Conservation (phyloP, 768 basidiomycete genomes). For the Filobasidium wieringae region DNA sequence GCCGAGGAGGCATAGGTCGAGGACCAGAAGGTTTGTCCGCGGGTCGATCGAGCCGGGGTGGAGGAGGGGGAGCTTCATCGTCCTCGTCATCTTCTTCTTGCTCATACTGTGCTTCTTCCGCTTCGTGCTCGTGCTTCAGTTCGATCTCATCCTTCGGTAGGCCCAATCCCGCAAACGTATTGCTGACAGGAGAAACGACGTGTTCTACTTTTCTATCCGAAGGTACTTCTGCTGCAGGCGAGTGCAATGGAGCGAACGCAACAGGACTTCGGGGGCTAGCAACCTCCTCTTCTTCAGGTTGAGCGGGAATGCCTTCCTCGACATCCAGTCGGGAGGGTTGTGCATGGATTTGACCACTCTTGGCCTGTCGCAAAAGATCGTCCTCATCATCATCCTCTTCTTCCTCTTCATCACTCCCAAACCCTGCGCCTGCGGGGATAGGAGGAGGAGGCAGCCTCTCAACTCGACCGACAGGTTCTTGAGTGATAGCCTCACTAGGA, state of each 20-base stretch:
- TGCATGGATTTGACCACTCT: constrained; percentile 13
- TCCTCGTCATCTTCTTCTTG: constrained; percentile 17
- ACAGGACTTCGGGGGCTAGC: not conserved
- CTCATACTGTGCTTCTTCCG: not conserved
- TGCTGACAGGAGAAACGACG: not conserved
- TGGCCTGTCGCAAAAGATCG: constrained; percentile 18
- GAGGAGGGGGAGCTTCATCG: constrained; percentile 23
- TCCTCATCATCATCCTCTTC: constrained; percentile 25
- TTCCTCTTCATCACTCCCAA: constrained; percentile 12
- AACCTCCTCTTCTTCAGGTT: not conserved
- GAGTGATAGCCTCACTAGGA: not conserved
- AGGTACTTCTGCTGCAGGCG: not conserved
- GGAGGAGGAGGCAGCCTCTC: constrained; percentile 8
- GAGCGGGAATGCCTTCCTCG: not conserved
- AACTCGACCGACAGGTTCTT: not conserved
- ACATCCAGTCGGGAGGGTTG: not conserved
- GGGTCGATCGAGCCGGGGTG: constrained; percentile 5
- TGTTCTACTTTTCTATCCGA: not conserved
- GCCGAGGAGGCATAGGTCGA: constrained; percentile 5
- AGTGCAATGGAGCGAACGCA: constrained; percentile 2
- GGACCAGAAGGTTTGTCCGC: constrained; percentile 10
- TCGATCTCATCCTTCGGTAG: constrained; percentile 33
- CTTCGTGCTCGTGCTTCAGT: constrained; percentile 29
- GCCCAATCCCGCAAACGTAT: constrained; percentile 6
- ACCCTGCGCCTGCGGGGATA: constrained; percentile 3